A percentile compares a stretch with the other conserved stretches of the same genome.
These are phyloP conservation scores for Mediolabrus comicus DNA, from an alignment of 108 stramenopile genomes.

Conservation along the genomic window DNA sequence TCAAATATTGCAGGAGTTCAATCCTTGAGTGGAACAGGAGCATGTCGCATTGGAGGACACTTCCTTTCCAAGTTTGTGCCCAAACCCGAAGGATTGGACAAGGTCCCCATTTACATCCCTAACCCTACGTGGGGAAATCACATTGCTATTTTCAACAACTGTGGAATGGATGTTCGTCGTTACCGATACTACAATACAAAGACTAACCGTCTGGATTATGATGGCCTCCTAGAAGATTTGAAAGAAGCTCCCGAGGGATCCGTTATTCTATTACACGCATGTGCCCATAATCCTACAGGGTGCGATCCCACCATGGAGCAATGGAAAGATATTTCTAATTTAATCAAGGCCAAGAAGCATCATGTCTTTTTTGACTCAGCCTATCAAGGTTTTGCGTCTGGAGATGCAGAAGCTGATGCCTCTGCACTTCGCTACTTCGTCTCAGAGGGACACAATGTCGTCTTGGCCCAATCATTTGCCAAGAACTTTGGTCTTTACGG, in stretches of 20 bases:
- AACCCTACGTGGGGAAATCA: slow-evolving; percentile 99
- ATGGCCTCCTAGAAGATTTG: slow-evolving; percentile 88
- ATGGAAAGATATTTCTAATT: slow-evolving; percentile 83
- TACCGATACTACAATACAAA: slow-evolving; percentile 91
- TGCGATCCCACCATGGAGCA: slow-evolving; percentile 92
- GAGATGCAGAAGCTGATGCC: slow-evolving; percentile 94
- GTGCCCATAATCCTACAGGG: slow-evolving; percentile 99
- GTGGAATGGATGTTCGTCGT: slow-evolving; percentile 81
- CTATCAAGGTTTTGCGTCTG: slow-evolving; percentile 98
- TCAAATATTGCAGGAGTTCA: slow-evolving; percentile 89
- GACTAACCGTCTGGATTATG: slow-evolving; percentile 86
- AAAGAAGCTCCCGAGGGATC: slow-evolving; percentile 78
- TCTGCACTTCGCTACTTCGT: slow-evolving; percentile 88
- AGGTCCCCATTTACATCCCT: slow-evolving; percentile 84
- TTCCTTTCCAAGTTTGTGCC: slow-evolving; percentile 78
- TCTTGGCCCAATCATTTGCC: slow-evolving; percentile 95
- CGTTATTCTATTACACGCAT: slow-evolving; percentile 94
- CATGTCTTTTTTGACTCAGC: slow-evolving; percentile 95
- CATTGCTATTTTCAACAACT: slow-evolving; percentile 84
- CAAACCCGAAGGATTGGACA: slow-evolving; percentile 18
- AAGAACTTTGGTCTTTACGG: slow-evolving; percentile 99
- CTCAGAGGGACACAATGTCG: slow-evolving; percentile 81
- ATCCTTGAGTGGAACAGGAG: slow-evolving; percentile 95
- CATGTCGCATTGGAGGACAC: slow-evolving; percentile 91
- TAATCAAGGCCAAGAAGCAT: slow-evolving; percentile 77